Base-by-base conservation (phyloP, 2,329 filamentous ascomycete species). In the Exophiala viscosa region DNA sequence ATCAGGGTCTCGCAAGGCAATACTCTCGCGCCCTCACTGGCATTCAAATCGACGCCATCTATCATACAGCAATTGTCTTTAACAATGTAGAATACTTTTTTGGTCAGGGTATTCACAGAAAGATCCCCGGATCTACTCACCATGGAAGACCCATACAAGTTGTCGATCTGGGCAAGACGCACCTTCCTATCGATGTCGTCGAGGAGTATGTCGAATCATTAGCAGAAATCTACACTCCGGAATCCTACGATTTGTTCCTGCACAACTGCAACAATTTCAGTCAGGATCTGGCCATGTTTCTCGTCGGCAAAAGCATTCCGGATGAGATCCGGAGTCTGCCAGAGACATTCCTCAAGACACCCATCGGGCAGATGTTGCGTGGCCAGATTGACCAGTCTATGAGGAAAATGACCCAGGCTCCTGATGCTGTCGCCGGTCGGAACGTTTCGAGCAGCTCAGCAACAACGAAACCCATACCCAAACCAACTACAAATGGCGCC, bases 191-290 rank as follows among this genome's bases (percentile, higher is more conserved):
- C 63, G 89, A 95, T 40, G 81, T 95, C 1, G 84, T 97, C 28
- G 74, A 88, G 55, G 90, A 96, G 64, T 97, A 95, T 66, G 73
- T 99, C 1, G 86, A 93, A 50, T 95, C 90, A 3, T 67, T 97
- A 45, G 85, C 86, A 55, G 77, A 85, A 1, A 85, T 95, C 9
- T 99, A 95, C 66, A 95, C 90, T 0, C 76, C 86, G 7, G 84
- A 90, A 82, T 87, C 88, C 1, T 97, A 97, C 65, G 90, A 96
- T 66, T 74, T 96, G 4, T 96, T 88, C 74, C 63, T 81, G 23
- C 90, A 96, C 70, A 99, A 99, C 67, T 97, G 92, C 75, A 99
- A 97, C 73, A 96, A 96, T 70, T 99, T 97, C 70, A 89, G 88
- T 3, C 92, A 97, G 65, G 90, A 96, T 56, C 85, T 97, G 60